phyloP scores from a whole-genome alignment of 768 basidiomycete genomes.

The Rhodosporidiobolus sp. region DNA sequence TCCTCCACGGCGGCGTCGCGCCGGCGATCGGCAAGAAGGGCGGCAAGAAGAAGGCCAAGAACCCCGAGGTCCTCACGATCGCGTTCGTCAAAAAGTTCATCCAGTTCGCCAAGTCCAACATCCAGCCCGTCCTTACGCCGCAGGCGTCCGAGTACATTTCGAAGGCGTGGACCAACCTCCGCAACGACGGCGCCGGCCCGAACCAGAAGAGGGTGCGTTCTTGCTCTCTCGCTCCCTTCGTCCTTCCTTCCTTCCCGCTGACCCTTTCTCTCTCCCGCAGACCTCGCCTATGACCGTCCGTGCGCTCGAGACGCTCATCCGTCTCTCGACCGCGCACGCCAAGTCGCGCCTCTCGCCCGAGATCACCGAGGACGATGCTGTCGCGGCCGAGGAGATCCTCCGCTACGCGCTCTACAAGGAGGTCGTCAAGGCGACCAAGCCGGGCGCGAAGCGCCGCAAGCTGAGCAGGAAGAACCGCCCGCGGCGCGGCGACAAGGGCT shows the following conservation, averaged over 20 bases:
- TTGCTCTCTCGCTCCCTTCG: conserved; percentile 41
- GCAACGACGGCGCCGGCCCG: conserved; percentile 86
- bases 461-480: conserved; percentile 11
- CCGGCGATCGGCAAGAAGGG: conserved; percentile 56
- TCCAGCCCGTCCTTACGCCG: conserved; percentile 78
- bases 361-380: conserved; percentile 80
- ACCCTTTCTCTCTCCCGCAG: conserved; percentile 52
- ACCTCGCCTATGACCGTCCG: conserved; percentile 96
- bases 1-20: conserved; percentile 80
- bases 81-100: conserved; percentile 97
- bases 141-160: conserved; percentile 94
- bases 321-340: conserved; percentile 94
- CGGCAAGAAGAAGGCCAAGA: conserved; percentile 52
- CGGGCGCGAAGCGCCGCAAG: conserved; percentile 34
- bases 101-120: conserved; percentile 89
- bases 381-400: conserved; percentile 87
- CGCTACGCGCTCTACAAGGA: conserved; percentile 98
- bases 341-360: conserved; percentile 84
- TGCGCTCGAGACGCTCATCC: conserved; percentile 96
- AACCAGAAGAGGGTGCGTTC: conserved; percentile 73
- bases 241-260: not conserved
- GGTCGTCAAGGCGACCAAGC: conserved; percentile 52
- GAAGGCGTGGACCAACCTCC: conserved; percentile 79
- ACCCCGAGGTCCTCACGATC: conserved; percentile 83
- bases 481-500: conserved; percentile 25